Base-by-base conservation (phyloP, 345 rosid genomes). In the Psidium guajava region DNA sequence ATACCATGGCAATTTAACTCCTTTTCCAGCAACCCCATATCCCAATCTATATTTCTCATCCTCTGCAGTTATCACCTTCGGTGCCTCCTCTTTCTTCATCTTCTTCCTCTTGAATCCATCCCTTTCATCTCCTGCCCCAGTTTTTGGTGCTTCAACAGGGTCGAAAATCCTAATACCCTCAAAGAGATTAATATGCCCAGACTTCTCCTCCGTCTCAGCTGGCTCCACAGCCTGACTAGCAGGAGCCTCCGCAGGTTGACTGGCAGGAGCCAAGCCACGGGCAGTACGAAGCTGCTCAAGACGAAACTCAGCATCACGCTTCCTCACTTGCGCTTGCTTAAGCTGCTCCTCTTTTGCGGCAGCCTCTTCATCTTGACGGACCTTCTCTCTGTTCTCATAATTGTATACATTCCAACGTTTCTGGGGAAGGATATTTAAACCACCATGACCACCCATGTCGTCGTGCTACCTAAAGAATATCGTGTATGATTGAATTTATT, bases 371-470 rank as follows among this genome's bases (percentile, higher is more conserved):
- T 97, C 98, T 56, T 86, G 88, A 36, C 92, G 90, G 64, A 97
- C 98, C 88, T 96, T 97, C 87, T 96, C 98, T 87, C 95, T 87
- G 84, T 97, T 97, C 24, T 97, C 98, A 52, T 82, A 94, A 40
- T 94, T 97, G 91, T 94, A 97, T 11, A 96, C 98, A 86, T 95
- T 97, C 99, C 98, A 97, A 32, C 95, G 89, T 93, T 97, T 97
- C 88, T 96, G 98, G 9, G 99, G 99, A 21, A 96, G 96, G 81
- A 96, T 97, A 83, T 97, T 97, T 64, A 97, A 90, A 83, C 98
- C 98, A 22, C 98, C 98, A 89, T 97, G 98, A 11, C 99, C 98
- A 83, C 99, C 99, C 99, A 96, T 97, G 77, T 32, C 10, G 64
- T 36, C 1, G 77, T 64, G 77, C 77, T 64, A 64, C 77, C 75